Percentiles rank a stretch among this genome's conserved stretches.
These are phyloP conservation scores for Phytophthora sp. DNA, from an alignment of 352 stramenopile species.

Conservation along the genomic window DNA sequence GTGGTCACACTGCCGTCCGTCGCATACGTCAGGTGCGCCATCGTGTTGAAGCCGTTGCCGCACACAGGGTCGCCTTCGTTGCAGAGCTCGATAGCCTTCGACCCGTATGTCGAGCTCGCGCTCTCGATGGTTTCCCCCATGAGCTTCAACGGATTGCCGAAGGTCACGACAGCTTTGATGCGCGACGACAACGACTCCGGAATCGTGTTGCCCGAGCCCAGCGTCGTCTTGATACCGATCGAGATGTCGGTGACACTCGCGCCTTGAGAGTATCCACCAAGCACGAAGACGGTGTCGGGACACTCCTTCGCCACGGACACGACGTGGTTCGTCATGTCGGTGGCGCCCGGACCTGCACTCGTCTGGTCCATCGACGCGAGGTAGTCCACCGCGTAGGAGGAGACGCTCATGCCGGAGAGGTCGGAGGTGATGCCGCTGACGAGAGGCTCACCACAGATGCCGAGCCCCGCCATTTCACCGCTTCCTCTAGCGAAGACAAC, in stretches of 20 bases:
- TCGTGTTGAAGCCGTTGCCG: conserved; percentile 32
- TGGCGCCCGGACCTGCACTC: conserved; percentile 33
- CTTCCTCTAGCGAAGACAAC: conserved; percentile 44
- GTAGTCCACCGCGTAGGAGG: conserved; percentile 42
- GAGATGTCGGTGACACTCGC: conserved; percentile 41
- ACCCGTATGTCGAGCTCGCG: conserved; percentile 28
- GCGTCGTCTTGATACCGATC: conserved; percentile 34
- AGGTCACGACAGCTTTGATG: conserved; percentile 39
- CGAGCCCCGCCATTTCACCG: conserved; percentile 32
- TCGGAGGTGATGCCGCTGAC: conserved; percentile 29
- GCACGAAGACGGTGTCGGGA: conserved; percentile 36
- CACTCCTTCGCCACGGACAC: conserved; percentile 28
- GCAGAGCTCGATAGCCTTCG: conserved; percentile 41
- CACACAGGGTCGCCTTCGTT: conserved; percentile 41
- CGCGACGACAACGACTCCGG: conserved; percentile 17
- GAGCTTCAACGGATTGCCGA: conserved; percentile 41
- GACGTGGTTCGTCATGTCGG: conserved; percentile 44
- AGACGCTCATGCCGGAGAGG: conserved; percentile 39
- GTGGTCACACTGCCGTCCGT: conserved; percentile 32
- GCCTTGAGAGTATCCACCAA: conserved; percentile 42
- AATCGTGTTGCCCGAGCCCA: conserved; percentile 28
- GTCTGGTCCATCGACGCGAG: conserved; percentile 26
- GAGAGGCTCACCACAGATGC: conserved; percentile 36
- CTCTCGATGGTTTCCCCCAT: conserved; percentile 33
- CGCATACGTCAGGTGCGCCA: conserved; percentile 35